Evolutionary conservation across 495 filamentous ascomycete genomes (phyloP).

Genomic region (Letharia lupina): DNA sequence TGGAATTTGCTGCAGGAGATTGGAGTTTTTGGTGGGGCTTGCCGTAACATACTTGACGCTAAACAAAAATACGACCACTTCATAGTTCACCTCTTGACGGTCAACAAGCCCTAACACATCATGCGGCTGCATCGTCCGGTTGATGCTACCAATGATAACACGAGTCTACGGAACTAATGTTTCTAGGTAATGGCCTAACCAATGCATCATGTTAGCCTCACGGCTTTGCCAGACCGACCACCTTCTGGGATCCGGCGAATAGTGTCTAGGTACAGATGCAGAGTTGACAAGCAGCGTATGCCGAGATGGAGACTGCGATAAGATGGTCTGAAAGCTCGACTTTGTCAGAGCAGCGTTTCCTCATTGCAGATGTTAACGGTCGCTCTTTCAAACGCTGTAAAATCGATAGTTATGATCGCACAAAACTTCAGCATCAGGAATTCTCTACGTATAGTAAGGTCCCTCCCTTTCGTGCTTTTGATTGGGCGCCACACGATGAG

Average conservation of each 20-base stretch:
- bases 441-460: conserved; percentile 68
- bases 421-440: conserved; percentile 55
- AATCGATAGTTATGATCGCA: conserved; percentile 52
- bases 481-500: conserved; percentile 79
- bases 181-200: neutral
- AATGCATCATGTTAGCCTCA: neutral
- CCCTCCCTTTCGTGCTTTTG: conserved; percentile 82
- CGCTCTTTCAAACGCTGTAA: conserved; percentile 73
- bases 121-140: neutral
- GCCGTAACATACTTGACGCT: neutral
- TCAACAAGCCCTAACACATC: neutral
- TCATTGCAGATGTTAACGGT: conserved; percentile 74
- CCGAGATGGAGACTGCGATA: conserved; percentile 58
- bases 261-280: neutral
- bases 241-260: neutral
- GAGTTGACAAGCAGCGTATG: neutral
- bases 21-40: neutral
- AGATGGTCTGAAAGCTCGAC: conserved; percentile 81
- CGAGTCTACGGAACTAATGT: neutral
- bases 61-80: neutral
- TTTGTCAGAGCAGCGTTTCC: conserved; percentile 55
- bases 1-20: neutral
- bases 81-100: no score
- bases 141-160: neutral
- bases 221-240: neutral